Evolutionary conservation across 345 rosid species (phyloP), one percentile per base, ranked within the genome.

Genomic region (Kandelia obovata): DNA sequence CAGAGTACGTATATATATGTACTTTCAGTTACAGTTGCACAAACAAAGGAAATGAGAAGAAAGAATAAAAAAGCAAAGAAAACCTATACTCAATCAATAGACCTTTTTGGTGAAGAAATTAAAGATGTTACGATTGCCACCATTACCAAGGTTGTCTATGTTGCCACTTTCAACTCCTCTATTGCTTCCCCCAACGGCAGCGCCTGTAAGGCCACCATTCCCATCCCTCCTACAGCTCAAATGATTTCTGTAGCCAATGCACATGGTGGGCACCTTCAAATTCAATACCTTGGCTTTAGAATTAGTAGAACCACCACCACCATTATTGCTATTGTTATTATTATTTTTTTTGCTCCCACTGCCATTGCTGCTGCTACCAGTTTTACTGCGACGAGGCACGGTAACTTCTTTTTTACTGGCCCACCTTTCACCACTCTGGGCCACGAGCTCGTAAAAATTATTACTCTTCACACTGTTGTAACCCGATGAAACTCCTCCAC

Each of bases 91-190:
- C 32, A 30, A 26, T 81, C 71, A 84, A 79, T 86, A 80, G 69
- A 88, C 90, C 72, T 86, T 90, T 80, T 84, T 90, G 53, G 82
- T 26, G 66, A 90, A 92, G 51, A 90, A 69, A 66, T 77, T 87
- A 75, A 92, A 90, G 58, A 87, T 47, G 16, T 68, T 55, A 3
- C 20, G 27, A 25, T 21, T 66, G 4, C 62, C 56, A 5, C 65
- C 53, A 2, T 34, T 34, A 34, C 9, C 37, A 0, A 34, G 37
- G 37, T 34, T 34, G 37, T 34, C 7, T 34, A 1, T 7, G 37
- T 62, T 15, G 7, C 57, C 32, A 47, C 1, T 53, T 5, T 30
- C 31, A 15, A 31, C 28, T 30, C 47, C 51, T 23, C 53, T 9
- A 6, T 10, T 4, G 34, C 66, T 17, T 11, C 28, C 32, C 16